A percentile compares a stretch with the other conserved stretches of the same genome.
phyloP scores from a whole-genome alignment of 306 rosid genomes.

The Ochetophila trinervis region DNA sequence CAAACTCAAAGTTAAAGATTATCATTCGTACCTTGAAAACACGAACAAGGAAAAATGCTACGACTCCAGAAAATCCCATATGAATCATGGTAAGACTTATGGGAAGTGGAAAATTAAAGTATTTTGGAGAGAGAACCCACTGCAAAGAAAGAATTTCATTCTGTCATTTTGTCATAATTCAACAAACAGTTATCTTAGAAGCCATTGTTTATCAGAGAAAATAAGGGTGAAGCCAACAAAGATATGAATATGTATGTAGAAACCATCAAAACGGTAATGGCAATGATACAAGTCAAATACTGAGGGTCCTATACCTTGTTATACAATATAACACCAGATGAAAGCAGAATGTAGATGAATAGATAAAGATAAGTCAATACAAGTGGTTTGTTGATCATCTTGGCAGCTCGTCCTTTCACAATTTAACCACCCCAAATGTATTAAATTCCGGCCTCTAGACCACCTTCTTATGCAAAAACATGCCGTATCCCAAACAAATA shows the following conservation, averaged over 20 bases:
- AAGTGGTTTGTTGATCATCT: conserved; percentile 75
- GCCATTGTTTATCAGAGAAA: neutral
- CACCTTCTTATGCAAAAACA: conserved; percentile 3
- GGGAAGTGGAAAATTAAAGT: conserved; percentile 90
- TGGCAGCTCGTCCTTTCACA: conserved; percentile 10
- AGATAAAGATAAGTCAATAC: conserved; percentile 79
- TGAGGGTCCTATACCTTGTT: conserved; percentile 60
- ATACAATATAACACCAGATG: conserved; percentile 88
- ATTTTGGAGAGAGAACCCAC: conserved; percentile 97
- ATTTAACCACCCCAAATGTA: neutral
- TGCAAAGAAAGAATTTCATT: conserved; percentile 31
- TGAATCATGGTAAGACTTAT: conserved; percentile 96
- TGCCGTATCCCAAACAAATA: conserved; percentile 2
- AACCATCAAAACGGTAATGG: neutral
- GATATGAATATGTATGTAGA: neutral
- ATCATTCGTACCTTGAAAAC: conserved; percentile 70
- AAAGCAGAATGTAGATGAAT: conserved; percentile 72
- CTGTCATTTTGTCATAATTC: neutral
- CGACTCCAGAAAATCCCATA: conserved; percentile 90
- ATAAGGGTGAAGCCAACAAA: neutral
- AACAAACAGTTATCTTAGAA: neutral
- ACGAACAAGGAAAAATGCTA: conserved; percentile 85
- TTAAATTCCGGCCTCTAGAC: conserved; percentile 2
- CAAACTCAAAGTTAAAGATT: neutral
- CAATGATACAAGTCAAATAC: neutral